Evolutionary conservation across 176 grass and related monocot species (phyloP).

Genomic region (Aegilops longissima): DNA sequence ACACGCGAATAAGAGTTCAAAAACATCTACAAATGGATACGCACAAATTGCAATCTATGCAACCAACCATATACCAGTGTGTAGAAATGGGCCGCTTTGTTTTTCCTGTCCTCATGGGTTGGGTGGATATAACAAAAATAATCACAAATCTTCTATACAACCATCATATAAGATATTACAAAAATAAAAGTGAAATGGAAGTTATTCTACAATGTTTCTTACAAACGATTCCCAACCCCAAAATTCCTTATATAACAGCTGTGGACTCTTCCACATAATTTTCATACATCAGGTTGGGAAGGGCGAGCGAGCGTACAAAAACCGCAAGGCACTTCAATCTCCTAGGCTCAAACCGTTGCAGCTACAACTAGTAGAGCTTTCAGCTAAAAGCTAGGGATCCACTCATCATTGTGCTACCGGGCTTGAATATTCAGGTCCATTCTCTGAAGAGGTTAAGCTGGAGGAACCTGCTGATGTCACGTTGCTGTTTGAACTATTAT

Average conservation of each 20-base stretch:
- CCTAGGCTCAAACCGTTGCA: slow-evolving; percentile 24
- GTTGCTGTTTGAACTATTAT: slow-evolving; percentile 70
- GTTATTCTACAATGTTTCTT: slow-evolving; percentile 42
- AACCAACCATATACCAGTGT: neutral
- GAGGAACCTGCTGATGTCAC: slow-evolving; percentile 67
- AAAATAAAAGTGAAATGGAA: slow-evolving; percentile 21
- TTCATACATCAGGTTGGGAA: slow-evolving; percentile 30
- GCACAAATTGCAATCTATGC: neutral
- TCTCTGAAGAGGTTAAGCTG: slow-evolving; percentile 50
- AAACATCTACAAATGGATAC: slow-evolving; percentile 26
- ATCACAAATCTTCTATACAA: slow-evolving; percentile 41
- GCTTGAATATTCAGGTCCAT: slow-evolving; percentile 65
- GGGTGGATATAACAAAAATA: slow-evolving; percentile 3
- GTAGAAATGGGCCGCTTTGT: slow-evolving; percentile 5
- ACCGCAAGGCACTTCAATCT: slow-evolving; percentile 30
- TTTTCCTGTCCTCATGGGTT: neutral
- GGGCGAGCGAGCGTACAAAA: slow-evolving; percentile 34
- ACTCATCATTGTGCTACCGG: slow-evolving; percentile 50
- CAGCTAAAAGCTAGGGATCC: slow-evolving; percentile 26
- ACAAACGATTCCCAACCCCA: slow-evolving; percentile 38
- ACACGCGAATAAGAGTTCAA: neutral
- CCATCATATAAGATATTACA: slow-evolving; percentile 44
- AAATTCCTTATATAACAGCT: slow-evolving; percentile 25
- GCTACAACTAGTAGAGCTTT: slow-evolving; percentile 24
- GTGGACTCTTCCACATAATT: neutral